Conservation (phyloP, 129 eudicot genomes). For the Arctium minus region DNA sequence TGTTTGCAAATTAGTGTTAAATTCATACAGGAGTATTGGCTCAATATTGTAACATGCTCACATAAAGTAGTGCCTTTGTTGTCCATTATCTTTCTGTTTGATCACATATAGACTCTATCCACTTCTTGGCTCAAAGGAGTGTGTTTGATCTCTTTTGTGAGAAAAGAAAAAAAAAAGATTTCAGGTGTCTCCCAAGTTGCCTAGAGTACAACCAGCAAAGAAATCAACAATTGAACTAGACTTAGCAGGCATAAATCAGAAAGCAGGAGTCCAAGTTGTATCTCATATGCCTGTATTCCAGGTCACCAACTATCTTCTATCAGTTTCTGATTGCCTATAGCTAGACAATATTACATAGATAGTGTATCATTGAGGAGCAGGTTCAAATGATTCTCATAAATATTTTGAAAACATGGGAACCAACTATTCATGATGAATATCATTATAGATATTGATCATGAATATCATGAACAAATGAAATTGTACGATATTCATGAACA, state of each 20-base stretch:
- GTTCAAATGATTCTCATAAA: not conserved
- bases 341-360: not conserved
- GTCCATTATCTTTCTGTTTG: not conserved
- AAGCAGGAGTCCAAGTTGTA: too few relatives aligned
- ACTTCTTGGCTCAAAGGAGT: not conserved
- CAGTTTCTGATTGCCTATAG: not conserved
- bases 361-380: not conserved
- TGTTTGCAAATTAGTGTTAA: not conserved
- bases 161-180: too few relatives aligned
- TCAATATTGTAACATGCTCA: not conserved
- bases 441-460: not conserved
- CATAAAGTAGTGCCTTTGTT: not conserved
- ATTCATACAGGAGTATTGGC: not conserved
- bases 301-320: not conserved
- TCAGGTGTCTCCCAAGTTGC: too few relatives aligned
- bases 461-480: too few relatives aligned
- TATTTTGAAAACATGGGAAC: not conserved
- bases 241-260: too few relatives aligned
- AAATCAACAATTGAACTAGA: too few relatives aligned
- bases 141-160: not conserved
- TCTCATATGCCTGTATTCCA: not conserved
- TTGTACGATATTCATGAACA: not conserved
- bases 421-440: not conserved
- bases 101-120: not conserved
- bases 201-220: too few relatives aligned